Evolutionary conservation across 352 stramenopile species (phyloP).

Genomic region (Phytophthora ramorum): DNA sequence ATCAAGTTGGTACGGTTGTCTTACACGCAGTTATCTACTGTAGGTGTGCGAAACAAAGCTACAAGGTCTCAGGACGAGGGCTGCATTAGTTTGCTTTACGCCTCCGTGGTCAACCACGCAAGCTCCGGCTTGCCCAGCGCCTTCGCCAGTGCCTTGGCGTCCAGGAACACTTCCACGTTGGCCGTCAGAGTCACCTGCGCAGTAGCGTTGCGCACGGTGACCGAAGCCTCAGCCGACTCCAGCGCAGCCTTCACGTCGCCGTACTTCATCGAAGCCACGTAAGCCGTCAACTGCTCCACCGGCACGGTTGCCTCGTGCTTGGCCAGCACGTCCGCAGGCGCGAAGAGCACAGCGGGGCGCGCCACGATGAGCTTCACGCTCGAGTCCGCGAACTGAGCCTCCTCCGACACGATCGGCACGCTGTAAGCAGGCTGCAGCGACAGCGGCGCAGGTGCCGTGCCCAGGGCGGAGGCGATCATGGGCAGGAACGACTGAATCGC

Average conservation of each 20-base stretch:
- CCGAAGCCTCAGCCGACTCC: slow-evolving; percentile 30
- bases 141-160: slow-evolving; percentile 73
- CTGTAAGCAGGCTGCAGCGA: slow-evolving; percentile 64
- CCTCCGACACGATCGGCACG: slow-evolving; percentile 77
- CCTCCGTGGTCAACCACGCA: slow-evolving; percentile 52
- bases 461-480: slow-evolving; percentile 66
- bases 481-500: slow-evolving; percentile 66
- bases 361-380: slow-evolving; percentile 69
- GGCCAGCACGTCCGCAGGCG: slow-evolving; percentile 47
- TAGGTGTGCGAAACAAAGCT: too few relatives aligned
- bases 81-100: slow-evolving; percentile 16
- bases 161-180: slow-evolving; percentile 75
- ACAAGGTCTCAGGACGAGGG: slow-evolving; percentile 2
- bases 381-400: slow-evolving; percentile 76
- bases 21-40: slow-evolving; percentile 26
- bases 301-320: slow-evolving; percentile 49
- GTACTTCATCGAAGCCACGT: slow-evolving; percentile 84
- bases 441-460: slow-evolving; percentile 65
- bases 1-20: neutral
- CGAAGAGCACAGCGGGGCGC: slow-evolving; percentile 81
- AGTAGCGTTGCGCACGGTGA: slow-evolving; percentile 57
- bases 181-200: slow-evolving; percentile 57
- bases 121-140: slow-evolving; percentile 46
- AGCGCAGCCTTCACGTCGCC: slow-evolving; percentile 74
- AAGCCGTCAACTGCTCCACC: slow-evolving; percentile 63